Evolutionary conservation across 1,284 basidiomycete genomes (phyloP), one percentile per base, ranked within the genome.

Genomic region (Phlebopus sp.): DNA sequence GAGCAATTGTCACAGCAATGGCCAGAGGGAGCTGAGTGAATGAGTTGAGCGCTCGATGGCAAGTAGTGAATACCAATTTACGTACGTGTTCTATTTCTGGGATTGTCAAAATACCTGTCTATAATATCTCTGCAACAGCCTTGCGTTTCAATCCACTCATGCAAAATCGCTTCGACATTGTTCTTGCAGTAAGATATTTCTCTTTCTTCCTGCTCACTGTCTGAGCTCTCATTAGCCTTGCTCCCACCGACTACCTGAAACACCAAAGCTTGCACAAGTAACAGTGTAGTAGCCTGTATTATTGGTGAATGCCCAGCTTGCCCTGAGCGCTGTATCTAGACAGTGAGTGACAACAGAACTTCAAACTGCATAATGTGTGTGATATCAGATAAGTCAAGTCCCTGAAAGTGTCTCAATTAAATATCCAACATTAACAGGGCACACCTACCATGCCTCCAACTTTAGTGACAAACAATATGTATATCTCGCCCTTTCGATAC

Each of bases 271-370:
- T 60, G 48, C 2, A 60, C 45, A 1, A 60, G 46, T 7, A 60
- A 42, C 0, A 55, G 43, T 1, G 52, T 46, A 2, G 29, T 17
- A 3, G 54, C 47, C 10, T 40, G 38, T 4, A 51, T 9, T 2
- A 14, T n/a, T 2, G 35, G 31, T 23, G 25, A 5, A 25, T 53
- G 19, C 6, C 47, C 54, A 3, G 47, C 46, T 2, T 54, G 58
- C 3, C 58, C 60, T 0, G 54, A 58, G 21, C 55, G 51, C 4
- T 59, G 59, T 14, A 55, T 36, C 54, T 53, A 61, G 3, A 51
- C 30, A 0, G 49, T 38, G 2, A 63, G 41, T 1, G 47, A 50
- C 9, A 34, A 25, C 1, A 57, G 52, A 0, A 50, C 42, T 21
- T 40, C 43, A 38, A 55, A 60, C 25, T 61, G 55, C 2, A 59